These are phyloP conservation scores for Coriolopsis trogii DNA, from an alignment of 1,284 basidiomycete genomes.

Conservation along the genomic window DNA sequence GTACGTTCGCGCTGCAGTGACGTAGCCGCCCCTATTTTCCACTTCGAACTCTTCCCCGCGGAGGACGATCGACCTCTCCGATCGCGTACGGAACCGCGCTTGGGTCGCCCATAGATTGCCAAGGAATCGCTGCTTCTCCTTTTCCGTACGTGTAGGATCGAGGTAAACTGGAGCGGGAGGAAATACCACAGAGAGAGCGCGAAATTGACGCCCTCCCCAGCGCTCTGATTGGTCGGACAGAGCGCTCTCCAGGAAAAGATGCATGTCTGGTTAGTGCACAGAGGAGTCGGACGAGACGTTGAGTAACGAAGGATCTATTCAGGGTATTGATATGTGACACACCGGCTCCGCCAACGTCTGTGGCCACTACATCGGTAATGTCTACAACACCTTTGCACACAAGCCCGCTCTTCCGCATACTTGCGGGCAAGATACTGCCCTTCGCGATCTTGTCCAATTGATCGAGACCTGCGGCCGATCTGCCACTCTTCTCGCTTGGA, in stretches of 20 bases:
- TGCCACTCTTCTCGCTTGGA: constrained; percentile 76
- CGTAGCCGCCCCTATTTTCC: constrained; percentile 60
- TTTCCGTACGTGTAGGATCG: constrained; percentile 63
- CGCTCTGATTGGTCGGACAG: constrained; percentile 80
- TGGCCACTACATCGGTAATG: constrained; percentile 81
- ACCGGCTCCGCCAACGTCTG: constrained; percentile 87
- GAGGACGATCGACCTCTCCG: constrained; percentile 68
- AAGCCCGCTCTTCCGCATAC: constrained; percentile 80
- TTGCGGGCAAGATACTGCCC: constrained; percentile 54
- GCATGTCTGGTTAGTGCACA: too few species aligned
- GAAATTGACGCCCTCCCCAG: constrained; percentile 84
- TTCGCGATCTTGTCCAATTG: constrained; percentile 78
- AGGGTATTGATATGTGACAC: constrained; percentile 18
- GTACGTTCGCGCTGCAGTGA: constrained; percentile 75
- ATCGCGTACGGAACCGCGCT: constrained; percentile 72
- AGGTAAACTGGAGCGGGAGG: constrained; percentile 67
- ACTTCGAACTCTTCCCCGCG: constrained; percentile 75
- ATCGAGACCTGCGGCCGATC: constrained; percentile 81
- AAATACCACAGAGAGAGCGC: constrained; percentile 70
- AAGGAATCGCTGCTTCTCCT: constrained; percentile 82
- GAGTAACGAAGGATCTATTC: background rate
- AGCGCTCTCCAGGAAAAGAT: constrained; percentile 81
- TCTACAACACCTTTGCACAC: constrained; percentile 87
- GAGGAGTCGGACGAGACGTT: background rate
- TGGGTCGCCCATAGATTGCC: constrained; percentile 87